Conservation (phyloP, 768 basidiomycete genomes). For the Hypholoma fasciculare region DNA sequence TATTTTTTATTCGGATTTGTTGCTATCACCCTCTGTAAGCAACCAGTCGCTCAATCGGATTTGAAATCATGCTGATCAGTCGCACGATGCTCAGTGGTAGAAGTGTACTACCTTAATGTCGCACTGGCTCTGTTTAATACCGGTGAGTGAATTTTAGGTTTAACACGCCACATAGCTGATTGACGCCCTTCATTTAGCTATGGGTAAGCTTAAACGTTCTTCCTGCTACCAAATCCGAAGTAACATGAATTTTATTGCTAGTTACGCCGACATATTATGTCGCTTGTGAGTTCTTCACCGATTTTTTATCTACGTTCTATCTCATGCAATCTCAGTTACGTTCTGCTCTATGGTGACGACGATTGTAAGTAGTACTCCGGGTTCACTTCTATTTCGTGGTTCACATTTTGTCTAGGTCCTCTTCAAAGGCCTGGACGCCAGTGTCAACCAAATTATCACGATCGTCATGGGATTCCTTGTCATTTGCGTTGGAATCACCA, state of each 20-base stretch:
- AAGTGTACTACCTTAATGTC: conserved; percentile 94
- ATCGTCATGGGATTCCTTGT: conserved; percentile 91
- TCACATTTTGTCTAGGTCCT: conserved; percentile 54
- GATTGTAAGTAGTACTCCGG: conserved; percentile 47
- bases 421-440: conserved; percentile 85
- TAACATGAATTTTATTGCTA: conserved; percentile 28
- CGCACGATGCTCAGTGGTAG: conserved; percentile 55
- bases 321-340: conserved; percentile 52
- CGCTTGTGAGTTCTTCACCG: conserved; percentile 52
- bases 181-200: conserved; percentile 41
- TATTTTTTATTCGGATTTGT: conserved; percentile 89
- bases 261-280: conserved; percentile 90
- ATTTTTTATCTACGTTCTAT: background rate
- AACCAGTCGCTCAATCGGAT: conserved; percentile 17
- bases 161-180: conserved; percentile 8
- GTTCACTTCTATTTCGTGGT: background rate
- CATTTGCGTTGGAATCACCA: conserved; percentile 89
- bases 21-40: conserved; percentile 73
- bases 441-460: conserved; percentile 79
- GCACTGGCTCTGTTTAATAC: conserved; percentile 96
- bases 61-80: conserved; percentile 12
- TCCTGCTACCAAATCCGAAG: conserved; percentile 1
- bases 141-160: conserved; percentile 40
- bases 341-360: conserved; percentile 86
- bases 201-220: conserved; percentile 46